Evolutionary conservation across 2,329 filamentous ascomycete species (phyloP).

Genomic region (Xylaria hypoxylon): DNA sequence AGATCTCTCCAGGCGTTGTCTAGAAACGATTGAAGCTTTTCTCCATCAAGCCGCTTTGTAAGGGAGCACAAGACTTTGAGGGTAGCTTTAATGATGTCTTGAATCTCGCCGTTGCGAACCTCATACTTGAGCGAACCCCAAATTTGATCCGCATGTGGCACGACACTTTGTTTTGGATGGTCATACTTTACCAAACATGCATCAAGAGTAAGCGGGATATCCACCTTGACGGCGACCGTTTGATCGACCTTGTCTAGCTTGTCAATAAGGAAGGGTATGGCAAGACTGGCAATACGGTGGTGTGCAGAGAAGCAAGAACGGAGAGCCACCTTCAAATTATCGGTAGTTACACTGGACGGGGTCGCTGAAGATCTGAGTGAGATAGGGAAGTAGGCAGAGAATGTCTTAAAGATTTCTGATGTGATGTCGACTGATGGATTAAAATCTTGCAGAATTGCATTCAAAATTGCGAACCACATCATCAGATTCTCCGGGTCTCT

Average conservation of each 20-base stretch:
- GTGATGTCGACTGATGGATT: constrained; percentile 59
- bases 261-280: constrained; percentile 66
- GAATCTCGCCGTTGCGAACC: constrained; percentile 70
- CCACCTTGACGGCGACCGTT: constrained; percentile 70
- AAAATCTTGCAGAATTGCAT: constrained; percentile 59
- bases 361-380: constrained; percentile 65
- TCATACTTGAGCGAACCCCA: constrained; percentile 73
- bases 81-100: constrained; percentile 68
- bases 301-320: constrained; percentile 66
- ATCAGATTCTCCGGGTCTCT: constrained; percentile 68
- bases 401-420: constrained; percentile 64
- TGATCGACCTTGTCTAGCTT: constrained; percentile 71
- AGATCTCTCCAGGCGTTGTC: constrained; percentile 65
- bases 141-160: constrained; percentile 62
- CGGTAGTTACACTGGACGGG: constrained; percentile 63
- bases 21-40: constrained; percentile 60
- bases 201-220: constrained; percentile 67
- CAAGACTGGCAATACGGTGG: constrained; percentile 57
- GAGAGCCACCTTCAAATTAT: constrained; percentile 66
- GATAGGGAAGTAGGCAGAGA: constrained; percentile 72
- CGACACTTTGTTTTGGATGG: constrained; percentile 59
- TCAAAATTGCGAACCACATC: constrained; percentile 66
- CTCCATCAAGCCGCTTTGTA: constrained; percentile 58
- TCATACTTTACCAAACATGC: constrained; percentile 65
- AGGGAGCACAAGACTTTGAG: constrained; percentile 65